Evolutionary conservation across 441 rosid species (phyloP).

Genomic region (Brassica hybrid): DNA sequence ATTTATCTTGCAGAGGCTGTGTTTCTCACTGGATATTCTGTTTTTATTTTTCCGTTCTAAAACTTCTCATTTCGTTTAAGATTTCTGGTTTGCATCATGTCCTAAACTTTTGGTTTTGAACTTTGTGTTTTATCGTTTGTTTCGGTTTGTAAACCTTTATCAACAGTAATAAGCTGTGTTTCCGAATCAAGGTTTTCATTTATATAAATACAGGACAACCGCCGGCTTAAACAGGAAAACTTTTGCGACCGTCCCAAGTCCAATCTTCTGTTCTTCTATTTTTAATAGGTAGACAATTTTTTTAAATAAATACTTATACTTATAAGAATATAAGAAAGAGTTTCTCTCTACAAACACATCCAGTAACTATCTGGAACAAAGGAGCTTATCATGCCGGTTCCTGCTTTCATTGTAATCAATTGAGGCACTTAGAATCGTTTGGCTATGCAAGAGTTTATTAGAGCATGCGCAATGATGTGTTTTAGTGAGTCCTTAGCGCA

Average conservation of each 20-base stretch:
- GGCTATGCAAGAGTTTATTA: conserved; percentile 94
- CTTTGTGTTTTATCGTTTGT: not conserved
- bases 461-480: too few relatives aligned
- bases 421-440: conserved; percentile 85
- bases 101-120: not conserved
- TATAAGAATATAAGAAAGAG: too few relatives aligned
- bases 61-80: not conserved
- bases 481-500: too few relatives aligned
- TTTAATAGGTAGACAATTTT: conserved; percentile 30
- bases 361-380: conserved; percentile 83
- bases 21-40: not conserved
- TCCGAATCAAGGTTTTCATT: not conserved
- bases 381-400: conserved; percentile 97
- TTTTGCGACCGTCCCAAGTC: too few relatives aligned
- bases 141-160: not conserved
- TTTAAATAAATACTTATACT: conserved; percentile 18
- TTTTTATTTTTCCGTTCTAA: not conserved
- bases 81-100: not conserved
- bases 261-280: too few relatives aligned
- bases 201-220: not conserved
- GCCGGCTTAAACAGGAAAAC: not conserved
- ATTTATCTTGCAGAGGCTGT: not conserved
- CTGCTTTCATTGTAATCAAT: conserved; percentile 92
- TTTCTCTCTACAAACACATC: conserved; percentile 34
- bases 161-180: not conserved